Evolutionary conservation across 805 yeast species (phyloP).

Genomic region (Metschnikowia cerradonensis): DNA sequence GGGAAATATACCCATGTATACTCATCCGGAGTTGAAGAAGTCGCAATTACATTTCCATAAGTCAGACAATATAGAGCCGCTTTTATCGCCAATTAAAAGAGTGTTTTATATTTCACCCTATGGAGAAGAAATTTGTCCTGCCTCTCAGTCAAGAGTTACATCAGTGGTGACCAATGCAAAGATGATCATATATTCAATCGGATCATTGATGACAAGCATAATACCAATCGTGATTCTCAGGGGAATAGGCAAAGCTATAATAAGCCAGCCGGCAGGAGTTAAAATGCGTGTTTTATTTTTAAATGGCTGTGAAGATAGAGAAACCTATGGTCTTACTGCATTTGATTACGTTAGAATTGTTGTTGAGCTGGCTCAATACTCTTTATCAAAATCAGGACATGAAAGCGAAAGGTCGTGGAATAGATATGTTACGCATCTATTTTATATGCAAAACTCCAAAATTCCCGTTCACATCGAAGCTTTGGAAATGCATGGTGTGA

Average conservation of each 20-base stretch:
- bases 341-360: slow-evolving; percentile 54
- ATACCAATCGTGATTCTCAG: slow-evolving; percentile 71
- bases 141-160: slow-evolving; percentile 60
- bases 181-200: slow-evolving; percentile 71
- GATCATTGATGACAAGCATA: slow-evolving; percentile 84
- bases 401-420: slow-evolving; percentile 29
- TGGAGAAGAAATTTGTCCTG: slow-evolving; percentile 81
- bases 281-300: slow-evolving; percentile 57
- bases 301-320: slow-evolving; percentile 77
- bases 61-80: slow-evolving; percentile 48
- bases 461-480: slow-evolving; percentile 45
- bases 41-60: slow-evolving; percentile 76
- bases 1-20: slow-evolving; percentile 65
- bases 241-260: slow-evolving; percentile 67
- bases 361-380: slow-evolving; percentile 52
- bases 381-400: slow-evolving; percentile 29
- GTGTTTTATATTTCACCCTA: slow-evolving; percentile 80
- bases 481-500: slow-evolving; percentile 42
- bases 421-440: slow-evolving; percentile 58
- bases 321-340: slow-evolving; percentile 67
- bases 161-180: slow-evolving; percentile 48
- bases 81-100: slow-evolving; percentile 69
- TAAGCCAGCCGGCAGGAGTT: slow-evolving; percentile 8
- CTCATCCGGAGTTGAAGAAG: slow-evolving; percentile 70
- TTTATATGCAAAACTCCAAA: slow-evolving; percentile 49